Evolutionary conservation across 352 stramenopile genomes (phyloP).

Genomic region (Globisporangium abappressorium): DNA sequence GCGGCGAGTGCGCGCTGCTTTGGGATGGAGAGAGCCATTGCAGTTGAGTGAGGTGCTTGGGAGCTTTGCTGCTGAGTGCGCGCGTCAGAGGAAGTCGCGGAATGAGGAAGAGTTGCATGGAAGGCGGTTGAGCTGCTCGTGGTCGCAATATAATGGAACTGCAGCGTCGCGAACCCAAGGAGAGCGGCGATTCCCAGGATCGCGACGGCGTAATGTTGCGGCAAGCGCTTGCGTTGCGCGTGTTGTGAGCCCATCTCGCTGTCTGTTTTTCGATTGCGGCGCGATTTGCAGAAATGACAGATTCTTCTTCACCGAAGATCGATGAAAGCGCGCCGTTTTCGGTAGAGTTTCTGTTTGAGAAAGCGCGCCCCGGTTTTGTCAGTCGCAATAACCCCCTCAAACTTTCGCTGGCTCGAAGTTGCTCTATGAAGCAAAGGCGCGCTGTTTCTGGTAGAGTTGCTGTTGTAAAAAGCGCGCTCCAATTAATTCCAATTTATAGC

Average conservation of each 20-base stretch:
- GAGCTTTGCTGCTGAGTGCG: slow-evolving; percentile 1
- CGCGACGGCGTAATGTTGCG: slow-evolving; percentile 2
- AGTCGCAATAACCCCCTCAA: too few species aligned
- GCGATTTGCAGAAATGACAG: too few species aligned
- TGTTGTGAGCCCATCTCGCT: background rate
- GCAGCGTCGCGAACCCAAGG: slow-evolving; percentile 2
- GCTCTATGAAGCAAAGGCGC: too few species aligned
- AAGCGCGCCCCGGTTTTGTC: too few species aligned
- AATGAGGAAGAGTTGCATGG: background rate
- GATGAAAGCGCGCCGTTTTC: too few species aligned
- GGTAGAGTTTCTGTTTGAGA: too few species aligned
- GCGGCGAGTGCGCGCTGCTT: slow-evolving; percentile 49
- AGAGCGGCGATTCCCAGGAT: background rate
- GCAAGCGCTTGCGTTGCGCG: slow-evolving; percentile 8
- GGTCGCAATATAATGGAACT: background rate
- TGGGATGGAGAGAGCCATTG: slow-evolving; percentile 24
- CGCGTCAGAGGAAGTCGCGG: background rate
- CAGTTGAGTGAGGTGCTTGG: background rate
- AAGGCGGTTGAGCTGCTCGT: too few species aligned
- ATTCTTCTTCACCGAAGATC: too few species aligned
- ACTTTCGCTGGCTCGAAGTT: too few species aligned
- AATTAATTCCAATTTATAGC: too few species aligned
- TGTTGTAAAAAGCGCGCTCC: too few species aligned
- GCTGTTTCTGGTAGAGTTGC: too few species aligned
- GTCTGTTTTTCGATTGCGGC: background rate